These are phyloP conservation scores for Orbilia ellipsospora DNA, from an alignment of 2,329 filamentous ascomycete genomes.

Conservation along the genomic window DNA sequence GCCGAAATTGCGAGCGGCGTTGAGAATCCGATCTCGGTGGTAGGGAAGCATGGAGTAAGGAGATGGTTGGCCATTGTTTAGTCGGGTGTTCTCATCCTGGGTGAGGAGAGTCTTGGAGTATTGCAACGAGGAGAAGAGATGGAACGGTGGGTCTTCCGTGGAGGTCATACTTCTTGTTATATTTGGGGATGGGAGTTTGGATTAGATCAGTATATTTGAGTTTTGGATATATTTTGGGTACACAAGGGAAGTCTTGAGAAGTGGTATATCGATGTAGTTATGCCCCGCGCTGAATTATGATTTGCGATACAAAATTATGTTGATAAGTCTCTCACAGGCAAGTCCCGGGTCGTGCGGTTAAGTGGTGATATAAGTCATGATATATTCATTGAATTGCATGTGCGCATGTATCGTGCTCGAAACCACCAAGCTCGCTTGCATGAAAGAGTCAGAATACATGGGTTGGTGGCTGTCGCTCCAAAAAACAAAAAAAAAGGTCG, in stretches of 20 bases:
- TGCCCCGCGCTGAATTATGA: too few relatives aligned
- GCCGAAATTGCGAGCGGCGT: slow-evolving; percentile 69
- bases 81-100: slow-evolving; percentile 28
- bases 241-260: not conserved
- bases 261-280: too few relatives aligned
- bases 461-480: not conserved
- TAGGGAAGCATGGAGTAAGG: slow-evolving; percentile 82
- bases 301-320: too few relatives aligned
- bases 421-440: not conserved
- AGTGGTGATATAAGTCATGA: not conserved
- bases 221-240: not conserved
- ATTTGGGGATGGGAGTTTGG: not conserved
- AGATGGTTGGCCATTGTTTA: slow-evolving; percentile 64
- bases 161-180: not conserved
- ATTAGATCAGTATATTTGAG: not conserved
- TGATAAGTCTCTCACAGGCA: too few relatives aligned
- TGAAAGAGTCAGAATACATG: not conserved
- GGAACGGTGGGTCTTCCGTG: slow-evolving; percentile 63
- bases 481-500: not conserved
- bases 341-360: too few relatives aligned
- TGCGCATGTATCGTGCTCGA: too few relatives aligned
- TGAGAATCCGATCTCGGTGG: slow-evolving; percentile 81
- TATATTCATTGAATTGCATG: too few relatives aligned
- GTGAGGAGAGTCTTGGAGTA: slow-evolving; percentile 72
- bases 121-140: slow-evolving; percentile 77